phyloP scores from a whole-genome alignment of 2,329 filamentous ascomycete species.

The Pezicula neosporulosa region DNA sequence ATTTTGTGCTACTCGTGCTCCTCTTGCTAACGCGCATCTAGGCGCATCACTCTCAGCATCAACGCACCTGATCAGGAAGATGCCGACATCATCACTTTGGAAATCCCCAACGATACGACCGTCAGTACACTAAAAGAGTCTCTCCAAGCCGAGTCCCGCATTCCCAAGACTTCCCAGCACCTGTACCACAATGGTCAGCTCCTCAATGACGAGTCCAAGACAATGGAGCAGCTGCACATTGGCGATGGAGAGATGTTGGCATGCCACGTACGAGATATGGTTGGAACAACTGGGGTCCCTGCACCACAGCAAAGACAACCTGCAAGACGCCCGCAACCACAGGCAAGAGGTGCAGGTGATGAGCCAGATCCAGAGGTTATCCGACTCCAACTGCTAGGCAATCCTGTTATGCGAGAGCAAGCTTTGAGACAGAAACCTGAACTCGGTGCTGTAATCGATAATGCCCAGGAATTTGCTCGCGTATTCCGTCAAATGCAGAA shows the following conservation, averaged over 20 bases:
- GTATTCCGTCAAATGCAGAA: slow-evolving; percentile 66
- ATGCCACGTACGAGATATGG: slow-evolving; percentile 69
- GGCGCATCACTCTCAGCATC: slow-evolving; percentile 86
- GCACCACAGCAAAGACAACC: slow-evolving; percentile 29
- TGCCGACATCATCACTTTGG: slow-evolving; percentile 71
- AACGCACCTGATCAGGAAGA: slow-evolving; percentile 65
- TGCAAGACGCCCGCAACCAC: slow-evolving; percentile 29
- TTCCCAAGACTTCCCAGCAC: slow-evolving; percentile 71
- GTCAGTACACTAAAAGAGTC: slow-evolving; percentile 82
- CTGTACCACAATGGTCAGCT: slow-evolving; percentile 88
- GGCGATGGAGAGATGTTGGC: slow-evolving; percentile 90
- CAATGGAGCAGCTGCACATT: slow-evolving; percentile 76
- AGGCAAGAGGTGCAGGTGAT: slow-evolving; percentile 26
- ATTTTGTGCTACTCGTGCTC: neutral
- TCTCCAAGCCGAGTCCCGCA: slow-evolving; percentile 77
- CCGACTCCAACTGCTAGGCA: slow-evolving; percentile 76
- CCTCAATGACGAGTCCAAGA: slow-evolving; percentile 73
- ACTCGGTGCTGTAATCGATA: slow-evolving; percentile 71
- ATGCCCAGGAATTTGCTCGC: slow-evolving; percentile 72
- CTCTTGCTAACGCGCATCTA: slow-evolving; percentile 32
- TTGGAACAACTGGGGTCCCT: slow-evolving; percentile 39
- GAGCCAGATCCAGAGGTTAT: slow-evolving; percentile 74
- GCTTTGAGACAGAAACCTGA: slow-evolving; percentile 71
- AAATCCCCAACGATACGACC: slow-evolving; percentile 79
- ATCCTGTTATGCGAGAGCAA: slow-evolving; percentile 69